Evolutionary conservation across 2,329 filamentous ascomycete genomes (phyloP).

Genomic region (Fusarium stilboides): DNA sequence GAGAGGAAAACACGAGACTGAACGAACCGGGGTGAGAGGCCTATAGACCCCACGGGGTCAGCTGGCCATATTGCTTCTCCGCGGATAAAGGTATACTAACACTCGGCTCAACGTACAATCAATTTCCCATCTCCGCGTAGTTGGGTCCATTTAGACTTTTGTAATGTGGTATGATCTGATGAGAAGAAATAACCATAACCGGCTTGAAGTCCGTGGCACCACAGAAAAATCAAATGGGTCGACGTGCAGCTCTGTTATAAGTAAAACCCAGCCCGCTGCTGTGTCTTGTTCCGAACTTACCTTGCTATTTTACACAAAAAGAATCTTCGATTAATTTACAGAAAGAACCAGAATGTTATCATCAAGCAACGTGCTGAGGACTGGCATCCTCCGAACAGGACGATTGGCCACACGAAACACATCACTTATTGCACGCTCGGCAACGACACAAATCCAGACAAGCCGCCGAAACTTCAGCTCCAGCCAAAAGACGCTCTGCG

Average conservation of each 20-base stretch:
- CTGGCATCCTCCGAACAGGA: constrained; percentile 27
- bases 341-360: constrained; percentile 25
- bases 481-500: constrained; percentile 32
- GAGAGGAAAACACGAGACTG: constrained; percentile 26
- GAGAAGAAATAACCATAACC: background rate
- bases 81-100: constrained; percentile 29
- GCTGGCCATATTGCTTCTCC: constrained; percentile 24
- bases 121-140: constrained; percentile 15
- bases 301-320: background rate
- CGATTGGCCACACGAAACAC: constrained; percentile 31
- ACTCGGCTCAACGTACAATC: constrained; percentile 21
- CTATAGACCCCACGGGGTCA: constrained; percentile 35
- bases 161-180: constrained; percentile 28
- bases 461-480: constrained; percentile 37
- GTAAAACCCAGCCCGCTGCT: constrained; percentile 11
- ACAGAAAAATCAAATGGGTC: constrained; percentile 13
- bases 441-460: constrained; percentile 17
- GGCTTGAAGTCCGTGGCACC: constrained; percentile 7
- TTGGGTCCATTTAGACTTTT: constrained; percentile 15
- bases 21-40: background rate
- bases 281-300: background rate
- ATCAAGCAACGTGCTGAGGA: constrained; percentile 40
- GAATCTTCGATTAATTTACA: background rate
- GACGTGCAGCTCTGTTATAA: constrained; percentile 13
- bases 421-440: constrained; percentile 27